Conservation (phyloP, 352 stramenopile species). For the Phytophthora constricta region DNA sequence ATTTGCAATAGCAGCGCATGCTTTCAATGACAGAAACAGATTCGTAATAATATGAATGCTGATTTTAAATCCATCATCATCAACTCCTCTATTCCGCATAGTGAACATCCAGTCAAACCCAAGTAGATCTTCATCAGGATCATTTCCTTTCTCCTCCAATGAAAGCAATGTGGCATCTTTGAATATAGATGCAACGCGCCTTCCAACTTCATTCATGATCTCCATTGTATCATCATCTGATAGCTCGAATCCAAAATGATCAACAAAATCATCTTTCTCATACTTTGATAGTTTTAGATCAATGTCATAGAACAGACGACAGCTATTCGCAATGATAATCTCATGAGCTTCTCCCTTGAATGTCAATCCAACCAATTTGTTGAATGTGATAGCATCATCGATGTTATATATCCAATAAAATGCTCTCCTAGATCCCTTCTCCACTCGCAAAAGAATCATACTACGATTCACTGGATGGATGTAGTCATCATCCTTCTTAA, state of each 20-base stretch:
- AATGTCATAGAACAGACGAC: slow-evolving; percentile 25
- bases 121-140: background rate
- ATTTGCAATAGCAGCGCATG: slow-evolving; percentile 1
- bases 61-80: slow-evolving; percentile 3
- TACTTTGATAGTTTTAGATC: background rate
- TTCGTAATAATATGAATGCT: slow-evolving; percentile 15
- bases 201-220: background rate
- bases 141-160: background rate
- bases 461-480: slow-evolving; percentile 2
- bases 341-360: slow-evolving; percentile 17
- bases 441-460: slow-evolving; percentile 18
- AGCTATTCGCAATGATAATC: slow-evolving; percentile 1
- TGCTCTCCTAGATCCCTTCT: slow-evolving; percentile 4
- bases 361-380: slow-evolving; percentile 12
- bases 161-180: slow-evolving; percentile 1
- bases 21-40: background rate
- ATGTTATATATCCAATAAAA: slow-evolving; percentile 27
- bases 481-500: slow-evolving; percentile 15
- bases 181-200: background rate
- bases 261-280: background rate
- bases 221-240: background rate
- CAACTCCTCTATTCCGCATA: background rate
- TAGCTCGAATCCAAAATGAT: background rate
- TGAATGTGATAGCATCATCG: slow-evolving; percentile 17
- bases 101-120: slow-evolving; percentile 1